These are phyloP conservation scores for Stemphylium lycopersici DNA, from an alignment of 2,329 filamentous ascomycete species.

Conservation along the genomic window DNA sequence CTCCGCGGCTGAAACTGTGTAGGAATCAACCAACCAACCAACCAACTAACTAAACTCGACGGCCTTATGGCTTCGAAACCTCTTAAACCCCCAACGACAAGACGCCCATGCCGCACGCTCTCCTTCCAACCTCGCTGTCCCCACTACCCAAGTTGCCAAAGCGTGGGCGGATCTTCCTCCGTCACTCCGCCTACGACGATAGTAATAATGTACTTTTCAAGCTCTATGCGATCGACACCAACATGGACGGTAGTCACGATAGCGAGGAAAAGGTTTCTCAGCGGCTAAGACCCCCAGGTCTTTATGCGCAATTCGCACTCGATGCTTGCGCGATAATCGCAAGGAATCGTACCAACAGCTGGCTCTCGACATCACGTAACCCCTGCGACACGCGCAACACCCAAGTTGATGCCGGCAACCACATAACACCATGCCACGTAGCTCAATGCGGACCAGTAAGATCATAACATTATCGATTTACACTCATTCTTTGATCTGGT, in stretches of 20 bases:
- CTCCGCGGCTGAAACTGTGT: too few species aligned
- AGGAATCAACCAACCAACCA: too few species aligned
- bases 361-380: constrained; percentile 10
- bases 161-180: constrained; percentile 4
- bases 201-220: constrained; percentile 13
- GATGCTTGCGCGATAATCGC: constrained; percentile 16
- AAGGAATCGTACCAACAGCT: not conserved
- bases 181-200: constrained; percentile 18
- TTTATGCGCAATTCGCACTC: constrained; percentile 13
- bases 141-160: not conserved
- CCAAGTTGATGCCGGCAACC: constrained; percentile 7
- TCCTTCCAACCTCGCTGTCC: constrained; percentile 1
- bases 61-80: too few species aligned
- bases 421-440: too few species aligned
- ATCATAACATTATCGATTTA: too few species aligned
- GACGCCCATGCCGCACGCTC: constrained; percentile 6
- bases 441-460: too few species aligned
- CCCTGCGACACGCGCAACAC: not conserved
- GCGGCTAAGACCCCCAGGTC: constrained; percentile 1
- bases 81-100: too few species aligned
- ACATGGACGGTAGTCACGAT: not conserved
- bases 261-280: too few species aligned
- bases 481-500: too few species aligned
- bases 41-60: not conserved
- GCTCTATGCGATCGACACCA: constrained; percentile 9